Conservation (phyloP, 345 rosid species). For the Arabidopsis suecica region DNA sequence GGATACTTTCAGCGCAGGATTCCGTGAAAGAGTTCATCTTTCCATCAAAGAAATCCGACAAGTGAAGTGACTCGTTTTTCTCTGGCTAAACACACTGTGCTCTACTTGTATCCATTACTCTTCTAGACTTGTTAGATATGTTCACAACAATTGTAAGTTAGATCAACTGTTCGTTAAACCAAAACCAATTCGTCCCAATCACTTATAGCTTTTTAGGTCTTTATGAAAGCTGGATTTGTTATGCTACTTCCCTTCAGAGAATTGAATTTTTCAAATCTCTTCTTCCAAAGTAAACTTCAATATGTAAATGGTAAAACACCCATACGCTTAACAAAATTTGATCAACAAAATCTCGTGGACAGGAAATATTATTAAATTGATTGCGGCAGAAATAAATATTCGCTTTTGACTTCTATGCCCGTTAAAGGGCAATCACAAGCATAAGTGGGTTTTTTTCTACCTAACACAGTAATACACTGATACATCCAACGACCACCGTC, state of each 20-base stretch:
- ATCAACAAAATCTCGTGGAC: too few species aligned
- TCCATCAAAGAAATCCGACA: constrained; percentile 53
- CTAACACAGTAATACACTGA: constrained; percentile 30
- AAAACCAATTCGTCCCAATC: too few species aligned
- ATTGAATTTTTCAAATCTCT: too few species aligned
- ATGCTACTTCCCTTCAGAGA: too few species aligned
- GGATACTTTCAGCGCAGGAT: constrained; percentile 61
- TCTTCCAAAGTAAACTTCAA: too few species aligned
- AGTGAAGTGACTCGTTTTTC: constrained; percentile 4
- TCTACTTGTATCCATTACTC: background rate
- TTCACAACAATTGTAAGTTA: background rate
- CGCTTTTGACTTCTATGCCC: constrained; percentile 18
- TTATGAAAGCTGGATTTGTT: too few species aligned
- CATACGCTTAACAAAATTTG: too few species aligned
- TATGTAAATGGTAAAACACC: too few species aligned
- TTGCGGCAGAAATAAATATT: constrained; percentile 18
- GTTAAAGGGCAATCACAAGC: constrained; percentile 3
- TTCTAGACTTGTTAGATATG: background rate
- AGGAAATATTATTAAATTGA: background rate
- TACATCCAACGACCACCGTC: constrained; percentile 37
- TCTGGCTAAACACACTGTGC: background rate
- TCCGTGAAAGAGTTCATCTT: constrained; percentile 62
- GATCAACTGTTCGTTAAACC: background rate
- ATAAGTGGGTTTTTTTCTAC: constrained; percentile 21
- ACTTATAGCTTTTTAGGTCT: too few species aligned